A percentile compares a stretch with the other conserved stretches of the same genome.
phyloP scores from a whole-genome alignment of 768 basidiomycete species.

The Trametopsis cervina region DNA sequence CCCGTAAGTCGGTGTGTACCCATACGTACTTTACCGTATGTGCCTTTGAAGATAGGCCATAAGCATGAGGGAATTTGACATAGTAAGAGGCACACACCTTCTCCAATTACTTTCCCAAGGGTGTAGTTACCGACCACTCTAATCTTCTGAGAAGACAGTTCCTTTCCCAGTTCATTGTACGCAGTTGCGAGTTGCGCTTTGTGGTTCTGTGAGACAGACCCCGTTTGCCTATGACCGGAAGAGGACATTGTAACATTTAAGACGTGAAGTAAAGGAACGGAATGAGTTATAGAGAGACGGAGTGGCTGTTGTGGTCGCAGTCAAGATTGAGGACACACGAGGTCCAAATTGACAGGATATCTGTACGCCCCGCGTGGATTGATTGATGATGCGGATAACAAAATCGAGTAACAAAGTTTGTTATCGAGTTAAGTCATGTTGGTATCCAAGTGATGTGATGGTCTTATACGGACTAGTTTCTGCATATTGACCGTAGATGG shows the following conservation, averaged over 20 bases:
- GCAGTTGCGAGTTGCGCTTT: conserved; percentile 89
- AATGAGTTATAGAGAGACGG: background rate
- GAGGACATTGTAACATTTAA: conserved; percentile 24
- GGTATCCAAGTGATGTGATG: too few species aligned
- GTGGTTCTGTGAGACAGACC: conserved; percentile 46
- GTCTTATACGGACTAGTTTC: background rate
- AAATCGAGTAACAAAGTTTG: background rate
- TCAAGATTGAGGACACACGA: background rate
- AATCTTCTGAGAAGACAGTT: conserved; percentile 85
- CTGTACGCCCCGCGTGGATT: background rate
- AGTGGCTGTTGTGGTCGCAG: background rate
- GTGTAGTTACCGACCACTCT: conserved; percentile 94
- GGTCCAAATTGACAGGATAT: background rate
- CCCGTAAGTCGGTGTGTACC: conserved; percentile 92
- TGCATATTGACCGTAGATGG: background rate
- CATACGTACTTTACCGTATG: conserved; percentile 93
- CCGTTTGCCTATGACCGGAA: conserved; percentile 23
- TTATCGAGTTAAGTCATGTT: background rate
- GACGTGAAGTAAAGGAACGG: conserved; percentile 17
- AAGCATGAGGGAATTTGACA: background rate
- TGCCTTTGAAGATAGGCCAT: conserved; percentile 43
- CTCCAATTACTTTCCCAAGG: conserved; percentile 88
- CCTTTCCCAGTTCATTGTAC: conserved; percentile 96
- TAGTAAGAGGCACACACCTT: conserved; percentile 50
- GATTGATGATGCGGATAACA: background rate